phyloP scores from a whole-genome alignment of 192 early-diverging fungal genomes.

The Podila epicladia region DNA sequence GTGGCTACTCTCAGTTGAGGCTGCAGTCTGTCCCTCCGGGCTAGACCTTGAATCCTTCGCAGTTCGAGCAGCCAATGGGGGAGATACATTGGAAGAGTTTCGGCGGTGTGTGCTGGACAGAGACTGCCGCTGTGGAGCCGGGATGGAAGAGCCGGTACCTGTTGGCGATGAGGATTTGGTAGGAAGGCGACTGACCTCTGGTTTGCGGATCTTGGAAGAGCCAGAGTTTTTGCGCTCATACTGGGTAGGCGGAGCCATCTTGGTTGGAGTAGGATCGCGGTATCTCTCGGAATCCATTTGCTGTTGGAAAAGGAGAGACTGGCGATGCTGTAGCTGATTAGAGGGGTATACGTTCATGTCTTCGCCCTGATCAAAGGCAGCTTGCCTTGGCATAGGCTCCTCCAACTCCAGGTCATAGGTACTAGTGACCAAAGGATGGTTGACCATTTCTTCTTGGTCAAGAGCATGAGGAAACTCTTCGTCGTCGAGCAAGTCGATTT shows the following conservation, averaged over 20 bases:
- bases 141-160: slow-evolving; percentile 2
- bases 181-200: slow-evolving; percentile 21
- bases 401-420: slow-evolving; percentile 44
- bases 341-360: slow-evolving; percentile 17
- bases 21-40: slow-evolving; percentile 14
- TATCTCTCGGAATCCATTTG: slow-evolving; percentile 23
- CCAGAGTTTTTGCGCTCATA: slow-evolving; percentile 29
- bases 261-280: slow-evolving; percentile 32
- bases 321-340: slow-evolving; percentile 1
- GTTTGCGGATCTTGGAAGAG: slow-evolving; percentile 29
- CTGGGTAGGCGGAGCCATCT: slow-evolving; percentile 17
- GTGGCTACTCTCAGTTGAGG: not conserved
- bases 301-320: slow-evolving; percentile 5
- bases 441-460: slow-evolving; percentile 39
- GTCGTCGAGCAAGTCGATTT: slow-evolving; percentile 46
- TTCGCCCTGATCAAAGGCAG: slow-evolving; percentile 55
- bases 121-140: slow-evolving; percentile 21
- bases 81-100: slow-evolving; percentile 38
- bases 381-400: slow-evolving; percentile 22
- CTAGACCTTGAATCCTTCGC: slow-evolving; percentile 16
- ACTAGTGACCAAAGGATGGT: slow-evolving; percentile 26
- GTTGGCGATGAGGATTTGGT: slow-evolving; percentile 21
- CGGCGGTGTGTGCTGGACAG: slow-evolving; percentile 20
- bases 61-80: slow-evolving; percentile 14
- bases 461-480: slow-evolving; percentile 44